A percentile compares a stretch with the other conserved stretches of the same genome.
Evolutionary conservation across 164 flowering plant species (phyloP).

Genomic region (Buxus sempervirens): DNA sequence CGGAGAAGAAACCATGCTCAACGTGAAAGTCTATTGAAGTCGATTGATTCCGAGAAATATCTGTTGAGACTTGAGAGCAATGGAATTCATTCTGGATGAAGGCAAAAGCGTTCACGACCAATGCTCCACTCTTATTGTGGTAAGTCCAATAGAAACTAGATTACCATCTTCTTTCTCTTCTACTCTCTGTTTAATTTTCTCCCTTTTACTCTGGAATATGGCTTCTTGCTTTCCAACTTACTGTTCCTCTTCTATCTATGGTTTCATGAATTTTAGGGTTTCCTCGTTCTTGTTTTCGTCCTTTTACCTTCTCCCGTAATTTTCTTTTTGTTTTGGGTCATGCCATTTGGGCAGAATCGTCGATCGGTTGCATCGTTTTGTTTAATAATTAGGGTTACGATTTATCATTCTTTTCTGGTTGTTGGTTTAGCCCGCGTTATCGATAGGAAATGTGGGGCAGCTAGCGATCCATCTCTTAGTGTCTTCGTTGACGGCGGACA

Average conservation of each 20-base stretch:
- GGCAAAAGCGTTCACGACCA: conserved; percentile 36
- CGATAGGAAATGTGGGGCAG: conserved; percentile 93
- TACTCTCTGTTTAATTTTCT: neutral
- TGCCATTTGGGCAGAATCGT: neutral
- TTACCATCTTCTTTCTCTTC: neutral
- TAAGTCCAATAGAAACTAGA: conserved; percentile 7
- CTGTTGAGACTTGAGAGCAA: conserved; percentile 7
- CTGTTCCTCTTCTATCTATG: neutral
- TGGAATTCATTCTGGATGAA: conserved; percentile 66
- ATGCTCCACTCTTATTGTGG: conserved; percentile 69
- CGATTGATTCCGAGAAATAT: neutral
- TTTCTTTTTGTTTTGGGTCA: neutral
- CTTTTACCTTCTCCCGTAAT: neutral
- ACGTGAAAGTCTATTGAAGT: neutral
- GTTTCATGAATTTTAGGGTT: conserved; percentile 1
- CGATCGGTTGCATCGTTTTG: neutral
- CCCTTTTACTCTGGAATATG: neutral
- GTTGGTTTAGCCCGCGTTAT: conserved; percentile 70
- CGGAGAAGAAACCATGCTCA: too few species aligned
- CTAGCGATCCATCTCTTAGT: conserved; percentile 72
- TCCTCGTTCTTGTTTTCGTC: neutral
- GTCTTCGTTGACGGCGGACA: conserved; percentile 56
- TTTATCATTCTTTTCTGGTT: neutral
- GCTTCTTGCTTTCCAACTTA: neutral
- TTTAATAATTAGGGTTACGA: conserved; percentile 6